Evolutionary conservation across 169 alveolate species (phyloP), one percentile per base, ranked within the genome.

Genomic region (Miamiensis avidus): DNA sequence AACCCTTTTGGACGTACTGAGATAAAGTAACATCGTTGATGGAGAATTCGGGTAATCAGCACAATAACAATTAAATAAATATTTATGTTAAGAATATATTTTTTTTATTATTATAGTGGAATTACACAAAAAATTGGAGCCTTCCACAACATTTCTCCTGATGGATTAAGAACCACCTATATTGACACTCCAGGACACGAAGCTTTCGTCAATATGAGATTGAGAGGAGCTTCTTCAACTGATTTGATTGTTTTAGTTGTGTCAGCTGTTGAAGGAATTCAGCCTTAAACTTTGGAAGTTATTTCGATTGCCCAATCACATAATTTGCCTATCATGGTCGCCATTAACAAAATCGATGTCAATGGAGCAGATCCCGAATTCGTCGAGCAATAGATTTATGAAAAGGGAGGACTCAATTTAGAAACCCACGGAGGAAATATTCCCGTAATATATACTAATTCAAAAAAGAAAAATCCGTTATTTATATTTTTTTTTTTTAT

Each of bases 171-270:
- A 26, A 89, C 97, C 28, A 96, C 98, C 26, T 96, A 97, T 81
- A 94, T 98, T 27, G 99, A 98, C 89, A 98, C 99, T 16, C 99
- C 99, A 25, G 99, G 99, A 4, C 99, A 98, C 87, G 97, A 98
- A 34, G 99, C 99, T 25, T 98, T 98, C 83, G 88, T 95, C 27
- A 94, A 93, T 78, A 96, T 98, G 96, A 88, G 99, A 81, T 90
- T 89, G 30, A 93, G 99, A 91, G 99, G 99, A 75, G 98, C 98
- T 49, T 94, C 96, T 64, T 95, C 98, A 76, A 96, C 99, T n/a
- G 99, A 98, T 91, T 91, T 97, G 75, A 96, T 98, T 28, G 93
- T 98, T 72, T 90, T 98, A 88, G 99, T 98, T 76, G 97, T 98
- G 29, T 96, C 99, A 29, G 97, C 98, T n/a, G 97, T 96, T 88